Percentiles rank a stretch among this genome's conserved stretches.
These are phyloP conservation scores for Lumnitzera littorea DNA, from an alignment of 345 rosid genomes.

Conservation along the genomic window DNA sequence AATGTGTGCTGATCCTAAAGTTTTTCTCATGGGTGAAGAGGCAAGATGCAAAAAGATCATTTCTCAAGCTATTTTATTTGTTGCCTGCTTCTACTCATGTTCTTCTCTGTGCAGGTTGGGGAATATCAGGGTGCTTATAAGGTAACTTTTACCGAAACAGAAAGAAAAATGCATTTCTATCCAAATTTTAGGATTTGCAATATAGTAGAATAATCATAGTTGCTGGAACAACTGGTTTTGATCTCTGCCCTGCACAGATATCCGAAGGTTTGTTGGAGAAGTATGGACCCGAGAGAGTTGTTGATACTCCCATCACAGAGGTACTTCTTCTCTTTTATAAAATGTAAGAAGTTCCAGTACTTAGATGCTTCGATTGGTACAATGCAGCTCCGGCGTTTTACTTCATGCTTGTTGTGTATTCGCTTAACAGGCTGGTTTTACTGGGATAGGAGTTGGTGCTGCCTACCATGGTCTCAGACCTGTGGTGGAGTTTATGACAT, in stretches of 20 bases:
- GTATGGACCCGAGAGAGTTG: constrained; percentile 92
- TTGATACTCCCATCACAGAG: constrained; percentile 95
- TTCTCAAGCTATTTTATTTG: constrained; percentile 1
- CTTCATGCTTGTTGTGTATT: constrained; percentile 2
- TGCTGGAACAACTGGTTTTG: no score
- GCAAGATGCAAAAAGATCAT: constrained; percentile 17
- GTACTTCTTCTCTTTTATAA: constrained; percentile 14
- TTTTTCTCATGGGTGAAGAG: constrained; percentile 94
- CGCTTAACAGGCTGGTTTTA: constrained; percentile 76
- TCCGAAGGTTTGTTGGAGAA: constrained; percentile 76
- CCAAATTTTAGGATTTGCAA: no score
- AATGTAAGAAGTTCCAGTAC: background rate
- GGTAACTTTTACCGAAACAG: constrained; percentile 32
- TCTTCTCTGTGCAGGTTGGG: constrained; percentile 58
- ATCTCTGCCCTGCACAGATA: constrained; percentile 27
- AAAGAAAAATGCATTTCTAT: no score
- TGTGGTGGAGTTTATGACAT: constrained; percentile 87
- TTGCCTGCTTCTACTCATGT: background rate
- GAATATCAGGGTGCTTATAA: constrained; percentile 99
- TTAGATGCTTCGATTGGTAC: no score
- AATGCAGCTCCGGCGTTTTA: background rate
- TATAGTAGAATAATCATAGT: no score
- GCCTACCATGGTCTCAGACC: constrained; percentile 87
- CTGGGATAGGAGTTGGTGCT: constrained; percentile 96
- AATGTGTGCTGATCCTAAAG: constrained; percentile 93